Base-by-base conservation (phyloP, 495 filamentous ascomycete genomes). In the Daldinia childiae region DNA sequence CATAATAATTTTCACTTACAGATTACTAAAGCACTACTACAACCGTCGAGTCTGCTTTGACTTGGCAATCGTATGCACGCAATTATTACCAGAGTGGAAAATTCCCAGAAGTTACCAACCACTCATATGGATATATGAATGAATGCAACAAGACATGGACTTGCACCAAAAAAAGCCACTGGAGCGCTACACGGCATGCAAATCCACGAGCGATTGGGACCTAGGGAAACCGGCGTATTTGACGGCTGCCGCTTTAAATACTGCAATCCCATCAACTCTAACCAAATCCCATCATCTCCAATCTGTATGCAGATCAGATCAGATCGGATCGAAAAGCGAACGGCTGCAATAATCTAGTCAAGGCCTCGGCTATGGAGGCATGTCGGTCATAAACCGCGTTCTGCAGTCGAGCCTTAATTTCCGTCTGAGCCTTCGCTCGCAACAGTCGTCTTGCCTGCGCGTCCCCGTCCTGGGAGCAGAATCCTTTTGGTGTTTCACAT, bases 401-500 rank as follows among this genome's bases (percentile, higher is more conserved):
- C 6, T 39, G n/a, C n/a, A 60, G 9, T n/a, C 41, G 56, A 66
- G 56, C 27, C 56, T 60, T 32, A 21, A 14, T 43, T n/a, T 26
- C 45, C 36, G 39, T 34, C 27, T 64, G 11, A 34, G 17, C 41
- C 55, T 41, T 12, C 34, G 14, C 32, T 4, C 27, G 29, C 15
- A 12, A 51, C n/a, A 36, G 15, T 17, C 15, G 55, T 51, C 26
- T 58, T 29, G 54, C 27, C 30, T 66, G 57, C 24, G 56, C 29
- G 52, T 55, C 27, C 14, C 30, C 41, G 52, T 39, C 39, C 29
- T 36, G 41, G 14, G 65, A 45, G 6, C 6, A 30, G 36, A 9
- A 61, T 38, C 54, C 56, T 48, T 48, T 26, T 29, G 24, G 32
- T 21, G 60, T 68, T 64, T 57, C 69, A 72, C 64, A 34, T 61